Evolutionary conservation across 2,329 filamentous ascomycete genomes (phyloP).

Genomic region (Chaetothyriales sp.): DNA sequence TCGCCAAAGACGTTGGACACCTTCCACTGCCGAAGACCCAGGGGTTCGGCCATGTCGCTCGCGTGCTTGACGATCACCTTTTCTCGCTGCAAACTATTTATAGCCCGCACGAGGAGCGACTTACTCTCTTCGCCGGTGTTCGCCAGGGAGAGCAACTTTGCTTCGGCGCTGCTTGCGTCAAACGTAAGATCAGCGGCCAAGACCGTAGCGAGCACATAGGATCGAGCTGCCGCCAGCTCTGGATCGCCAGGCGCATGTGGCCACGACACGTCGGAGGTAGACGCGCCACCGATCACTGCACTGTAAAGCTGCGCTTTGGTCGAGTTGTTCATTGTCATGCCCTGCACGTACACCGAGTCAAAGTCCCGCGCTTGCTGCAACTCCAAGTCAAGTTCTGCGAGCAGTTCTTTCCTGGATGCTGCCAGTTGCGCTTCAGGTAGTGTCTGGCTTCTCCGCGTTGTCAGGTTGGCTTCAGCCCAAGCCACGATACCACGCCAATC

Average conservation of each 20-base stretch:
- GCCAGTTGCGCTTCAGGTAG: conserved; percentile 24
- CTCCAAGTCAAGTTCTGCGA: neutral
- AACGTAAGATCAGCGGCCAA: conserved; percentile 32
- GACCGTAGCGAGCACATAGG: conserved; percentile 36
- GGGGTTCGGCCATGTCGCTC: conserved; percentile 1
- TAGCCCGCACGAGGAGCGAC: conserved; percentile 25
- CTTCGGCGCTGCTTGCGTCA: conserved; percentile 24
- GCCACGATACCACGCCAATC: conserved; percentile 35
- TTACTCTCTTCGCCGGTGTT: conserved; percentile 13
- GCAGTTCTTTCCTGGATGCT: neutral
- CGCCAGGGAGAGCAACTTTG: conserved; percentile 17
- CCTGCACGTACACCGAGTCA: neutral
- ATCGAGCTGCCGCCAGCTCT: conserved; percentile 24
- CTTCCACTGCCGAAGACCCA: conserved; percentile 7
- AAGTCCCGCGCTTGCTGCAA: neutral
- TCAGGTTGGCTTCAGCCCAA: conserved; percentile 25
- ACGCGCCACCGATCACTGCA: neutral
- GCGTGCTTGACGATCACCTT: conserved; percentile 6
- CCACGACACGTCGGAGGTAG: neutral
- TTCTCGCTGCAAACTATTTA: conserved; percentile 26
- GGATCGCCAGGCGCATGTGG: conserved; percentile 3
- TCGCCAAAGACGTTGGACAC: conserved; percentile 24
- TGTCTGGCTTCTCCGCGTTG: conserved; percentile 11
- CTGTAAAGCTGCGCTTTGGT: neutral
- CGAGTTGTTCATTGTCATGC: neutral